Evolutionary conservation across 306 rosid species (phyloP), one percentile per base, ranked within the genome.

Genomic region (Medicago lupulina): DNA sequence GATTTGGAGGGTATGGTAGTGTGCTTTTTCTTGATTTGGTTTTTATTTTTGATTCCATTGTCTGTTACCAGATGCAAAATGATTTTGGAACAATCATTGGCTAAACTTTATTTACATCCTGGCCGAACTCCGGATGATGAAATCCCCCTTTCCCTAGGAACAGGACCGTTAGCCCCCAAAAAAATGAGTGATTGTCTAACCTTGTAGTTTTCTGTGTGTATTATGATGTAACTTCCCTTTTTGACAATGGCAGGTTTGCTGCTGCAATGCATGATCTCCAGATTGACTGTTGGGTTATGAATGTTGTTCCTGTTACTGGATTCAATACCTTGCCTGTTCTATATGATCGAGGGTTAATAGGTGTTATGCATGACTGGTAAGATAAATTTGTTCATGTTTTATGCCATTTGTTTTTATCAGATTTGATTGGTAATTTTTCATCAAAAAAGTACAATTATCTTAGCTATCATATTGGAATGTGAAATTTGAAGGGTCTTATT

Each of bases 331-430:
- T 94, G 85, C 97, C 97, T 39, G 94, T 88, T 57, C 68, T 91
- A 71, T 91, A 90, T 78, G 98, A 94, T 76, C 96, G 95, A 15
- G 98, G 98, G 71, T 91, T 88, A 61, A 78, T 90, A 47, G 98
- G 98, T 70, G 90, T 91, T 71, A 81, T 84, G 88, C 98, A 94
- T 75, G 97, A 94, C 73, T 94, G 98, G 98, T 94, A 89, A n/a
- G 88, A 60, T 41, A 67, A 64, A 10, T 21, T 49, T 51, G 66
- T 67, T 61, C 47, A 21, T 58, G 10, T 69, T 69, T 59, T 71
- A 76, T 38, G 59, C n/a, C 49, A 34, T 44, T 43, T 72, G 39
- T 50, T 73, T 63, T 63, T 67, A 61, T 50, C 31, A 34, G 19
- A 47, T 74, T 36, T 51, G 76, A 65, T 55, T 53, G 62, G 44